Percentiles rank a stretch among this genome's conserved stretches.
phyloP scores from a whole-genome alignment of 805 yeast genomes.

The Isabelozyma rhagii region DNA sequence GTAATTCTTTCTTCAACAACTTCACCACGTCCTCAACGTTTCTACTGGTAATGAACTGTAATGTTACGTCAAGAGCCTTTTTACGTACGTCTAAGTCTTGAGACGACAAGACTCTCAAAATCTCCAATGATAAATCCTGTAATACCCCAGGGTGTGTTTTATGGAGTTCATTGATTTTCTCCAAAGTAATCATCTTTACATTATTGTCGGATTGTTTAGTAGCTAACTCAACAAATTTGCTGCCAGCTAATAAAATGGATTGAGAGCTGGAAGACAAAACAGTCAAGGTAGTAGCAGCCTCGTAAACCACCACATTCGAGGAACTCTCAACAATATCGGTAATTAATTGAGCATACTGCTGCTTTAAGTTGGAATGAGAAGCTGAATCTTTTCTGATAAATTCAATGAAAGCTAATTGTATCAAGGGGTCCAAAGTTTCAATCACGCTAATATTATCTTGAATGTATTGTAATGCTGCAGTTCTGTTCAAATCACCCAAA shows the following conservation, averaged over 20 bases:
- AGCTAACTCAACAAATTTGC: conserved; percentile 83
- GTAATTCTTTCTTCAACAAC: conserved; percentile 86
- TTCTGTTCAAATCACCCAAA: conserved; percentile 77
- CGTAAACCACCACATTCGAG: conserved; percentile 76
- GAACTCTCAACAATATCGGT: conserved; percentile 70
- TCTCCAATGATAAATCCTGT: conserved; percentile 80
- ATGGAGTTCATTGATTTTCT: conserved; percentile 76
- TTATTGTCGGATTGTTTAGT: conserved; percentile 93
- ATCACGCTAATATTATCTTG: conserved; percentile 64
- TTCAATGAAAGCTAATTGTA: conserved; percentile 88
- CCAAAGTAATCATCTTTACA: conserved; percentile 87
- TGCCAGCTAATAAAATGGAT: conserved; percentile 74
- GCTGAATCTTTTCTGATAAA: conserved; percentile 83
- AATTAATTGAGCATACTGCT: conserved; percentile 69
- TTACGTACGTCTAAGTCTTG: conserved; percentile 90
- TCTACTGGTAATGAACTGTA: conserved; percentile 76
- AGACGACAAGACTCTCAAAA: conserved; percentile 78
- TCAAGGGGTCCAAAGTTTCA: conserved; percentile 69
- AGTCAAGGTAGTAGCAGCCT: conserved; percentile 82
- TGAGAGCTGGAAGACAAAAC: conserved; percentile 60
- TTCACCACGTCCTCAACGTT: conserved; percentile 93
- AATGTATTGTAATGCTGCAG: conserved; percentile 76
- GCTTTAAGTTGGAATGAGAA: conserved; percentile 58
- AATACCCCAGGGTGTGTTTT: conserved; percentile 74
- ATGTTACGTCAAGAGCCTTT: conserved; percentile 81